phyloP scores from a whole-genome alignment of 2,329 filamentous ascomycete species.

The Botryotinia calthae region DNA sequence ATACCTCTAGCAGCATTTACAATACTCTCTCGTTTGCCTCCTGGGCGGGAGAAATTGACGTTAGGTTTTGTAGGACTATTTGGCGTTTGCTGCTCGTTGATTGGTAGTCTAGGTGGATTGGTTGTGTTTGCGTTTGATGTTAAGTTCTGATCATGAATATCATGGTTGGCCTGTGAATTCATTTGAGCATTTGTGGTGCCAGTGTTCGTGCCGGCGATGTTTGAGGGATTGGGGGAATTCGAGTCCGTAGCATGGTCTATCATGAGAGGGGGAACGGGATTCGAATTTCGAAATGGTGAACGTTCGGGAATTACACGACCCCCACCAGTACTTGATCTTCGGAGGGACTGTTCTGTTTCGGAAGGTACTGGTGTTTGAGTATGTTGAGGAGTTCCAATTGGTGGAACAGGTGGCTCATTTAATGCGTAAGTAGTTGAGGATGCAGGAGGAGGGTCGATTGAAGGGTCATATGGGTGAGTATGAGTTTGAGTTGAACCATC shows the following conservation, averaged over 20 bases:
- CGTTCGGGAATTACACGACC: slow-evolving; percentile 19
- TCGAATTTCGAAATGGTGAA: slow-evolving; percentile 19
- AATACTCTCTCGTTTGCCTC: slow-evolving; percentile 4
- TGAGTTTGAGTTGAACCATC: slow-evolving; percentile 17
- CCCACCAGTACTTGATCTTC: slow-evolving; percentile 15
- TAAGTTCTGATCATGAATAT: background rate
- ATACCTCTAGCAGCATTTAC: slow-evolving; percentile 12
- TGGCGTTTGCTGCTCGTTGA: background rate
- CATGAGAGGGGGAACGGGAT: slow-evolving; percentile 2
- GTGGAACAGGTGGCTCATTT: background rate
- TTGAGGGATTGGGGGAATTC: background rate
- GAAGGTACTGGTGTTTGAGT: background rate
- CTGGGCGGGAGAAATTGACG: slow-evolving; percentile 18
- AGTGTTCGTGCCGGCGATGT: background rate
- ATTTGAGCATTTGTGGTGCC: background rate
- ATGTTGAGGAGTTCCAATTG: background rate
- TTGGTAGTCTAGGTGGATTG: background rate
- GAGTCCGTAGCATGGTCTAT: slow-evolving; percentile 3
- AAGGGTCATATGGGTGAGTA: slow-evolving; percentile 18
- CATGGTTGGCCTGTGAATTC: slow-evolving; percentile 1
- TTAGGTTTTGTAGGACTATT: background rate
- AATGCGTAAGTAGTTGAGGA: slow-evolving; percentile 15
- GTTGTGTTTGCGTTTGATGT: background rate
- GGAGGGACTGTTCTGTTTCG: background rate
- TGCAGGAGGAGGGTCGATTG: slow-evolving; percentile 14